Conservation (phyloP, 2,329 filamentous ascomycete species). For the Thelonectria olida region DNA sequence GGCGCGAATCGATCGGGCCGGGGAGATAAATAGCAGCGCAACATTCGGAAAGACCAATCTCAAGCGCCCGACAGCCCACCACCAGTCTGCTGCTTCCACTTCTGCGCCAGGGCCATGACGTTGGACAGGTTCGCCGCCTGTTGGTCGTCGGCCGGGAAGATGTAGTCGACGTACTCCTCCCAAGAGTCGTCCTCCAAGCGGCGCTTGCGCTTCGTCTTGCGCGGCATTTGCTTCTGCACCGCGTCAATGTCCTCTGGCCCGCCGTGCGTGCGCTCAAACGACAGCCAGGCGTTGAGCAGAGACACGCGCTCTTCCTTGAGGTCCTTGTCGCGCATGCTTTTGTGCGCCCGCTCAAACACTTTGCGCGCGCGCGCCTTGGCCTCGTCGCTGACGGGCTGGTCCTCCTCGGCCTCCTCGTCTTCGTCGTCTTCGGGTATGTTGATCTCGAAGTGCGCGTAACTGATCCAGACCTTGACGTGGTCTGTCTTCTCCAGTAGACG, state of each 20-base stretch:
- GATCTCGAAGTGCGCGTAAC: slow-evolving; percentile 98
- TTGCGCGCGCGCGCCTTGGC: slow-evolving; percentile 84
- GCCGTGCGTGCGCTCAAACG: slow-evolving; percentile 90
- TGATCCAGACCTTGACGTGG: slow-evolving; percentile 99
- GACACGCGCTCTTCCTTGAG: slow-evolving; percentile 95
- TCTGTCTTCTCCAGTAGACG: slow-evolving; percentile 92
- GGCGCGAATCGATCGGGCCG: no score
- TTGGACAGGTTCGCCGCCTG: slow-evolving; percentile 84
- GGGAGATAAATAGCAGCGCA: neutral
- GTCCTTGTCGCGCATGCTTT: slow-evolving; percentile 86
- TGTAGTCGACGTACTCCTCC: slow-evolving; percentile 95
- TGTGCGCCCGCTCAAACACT: slow-evolving; percentile 87
- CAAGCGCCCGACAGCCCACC: slow-evolving; percentile 44
- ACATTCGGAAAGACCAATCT: neutral
- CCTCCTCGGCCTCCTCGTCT: slow-evolving; percentile 71
- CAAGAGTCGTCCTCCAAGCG: slow-evolving; percentile 91
- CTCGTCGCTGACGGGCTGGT: slow-evolving; percentile 78
- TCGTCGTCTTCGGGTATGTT: slow-evolving; percentile 83
- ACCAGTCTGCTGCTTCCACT: slow-evolving; percentile 81
- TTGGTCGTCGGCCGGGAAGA: slow-evolving; percentile 95
- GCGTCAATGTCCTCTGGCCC: slow-evolving; percentile 76
- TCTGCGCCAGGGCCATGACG: slow-evolving; percentile 84
- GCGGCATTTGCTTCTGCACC: slow-evolving; percentile 93
- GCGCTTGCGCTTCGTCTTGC: slow-evolving; percentile 90
- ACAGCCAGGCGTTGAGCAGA: slow-evolving; percentile 89